phyloP scores from a whole-genome alignment of 1,284 basidiomycete genomes.

The Ceratobasidium sp. region DNA sequence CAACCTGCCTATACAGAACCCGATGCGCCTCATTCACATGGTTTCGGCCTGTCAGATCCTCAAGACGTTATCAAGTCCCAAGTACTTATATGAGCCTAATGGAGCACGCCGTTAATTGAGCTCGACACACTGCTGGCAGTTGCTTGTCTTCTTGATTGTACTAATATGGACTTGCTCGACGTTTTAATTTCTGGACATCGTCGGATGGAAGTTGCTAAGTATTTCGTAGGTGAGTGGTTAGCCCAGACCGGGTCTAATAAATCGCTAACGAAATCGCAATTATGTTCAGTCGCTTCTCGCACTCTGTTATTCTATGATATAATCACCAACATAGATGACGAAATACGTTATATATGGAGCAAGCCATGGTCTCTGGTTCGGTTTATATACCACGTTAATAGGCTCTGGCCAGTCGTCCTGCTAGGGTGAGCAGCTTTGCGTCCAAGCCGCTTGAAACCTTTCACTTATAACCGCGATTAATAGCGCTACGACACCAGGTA shows the following conservation, averaged over 20 bases:
- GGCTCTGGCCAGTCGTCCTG: slow-evolving; percentile 9
- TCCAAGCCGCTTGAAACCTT: neutral
- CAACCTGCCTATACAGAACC: too few species aligned
- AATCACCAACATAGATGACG: neutral
- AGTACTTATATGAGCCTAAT: neutral
- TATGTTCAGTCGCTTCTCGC: slow-evolving; percentile 11
- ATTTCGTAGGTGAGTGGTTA: slow-evolving; percentile 16
- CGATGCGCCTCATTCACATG: too few species aligned
- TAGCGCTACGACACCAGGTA: slow-evolving; percentile 4
- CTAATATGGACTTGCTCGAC: neutral
- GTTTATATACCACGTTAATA: slow-evolving; percentile 15
- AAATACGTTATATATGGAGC: slow-evolving; percentile 17
- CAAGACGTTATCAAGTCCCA: neutral
- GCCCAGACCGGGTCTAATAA: too few species aligned
- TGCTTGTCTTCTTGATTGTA: neutral
- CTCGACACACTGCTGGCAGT: slow-evolving; percentile 1
- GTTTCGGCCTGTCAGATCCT: too few species aligned
- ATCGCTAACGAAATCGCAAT: neutral
- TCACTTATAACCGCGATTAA: neutral
- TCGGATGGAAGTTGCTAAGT: slow-evolving; percentile 4
- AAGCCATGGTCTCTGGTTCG: slow-evolving; percentile 17
- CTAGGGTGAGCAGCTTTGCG: neutral
- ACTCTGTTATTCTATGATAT: slow-evolving; percentile 12
- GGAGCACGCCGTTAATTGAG: neutral
- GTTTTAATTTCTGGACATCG: neutral